Conservation (phyloP, 305 asterid species). For the Stenogyne calaminthoides region DNA sequence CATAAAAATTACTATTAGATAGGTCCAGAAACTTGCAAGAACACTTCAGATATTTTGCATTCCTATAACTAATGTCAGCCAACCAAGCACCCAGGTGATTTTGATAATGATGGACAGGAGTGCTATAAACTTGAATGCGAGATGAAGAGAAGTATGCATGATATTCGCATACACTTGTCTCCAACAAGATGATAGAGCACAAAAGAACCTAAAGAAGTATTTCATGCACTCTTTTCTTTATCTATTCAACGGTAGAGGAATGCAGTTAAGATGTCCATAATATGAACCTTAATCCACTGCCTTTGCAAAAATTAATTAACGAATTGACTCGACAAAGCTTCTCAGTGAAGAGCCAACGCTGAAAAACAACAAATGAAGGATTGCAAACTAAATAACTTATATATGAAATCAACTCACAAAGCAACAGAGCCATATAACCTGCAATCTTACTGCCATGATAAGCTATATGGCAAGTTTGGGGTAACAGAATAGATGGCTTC, state of each 20-base stretch:
- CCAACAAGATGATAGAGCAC: conserved; percentile 2
- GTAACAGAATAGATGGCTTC: background rate
- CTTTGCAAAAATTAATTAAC: conserved; percentile 6
- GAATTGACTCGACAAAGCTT: background rate
- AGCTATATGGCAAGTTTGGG: background rate
- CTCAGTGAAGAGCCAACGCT: background rate
- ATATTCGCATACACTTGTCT: background rate
- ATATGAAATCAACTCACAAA: conserved; percentile 5
- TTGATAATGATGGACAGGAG: background rate
- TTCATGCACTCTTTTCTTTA: conserved; percentile 7
- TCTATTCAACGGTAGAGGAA: background rate
- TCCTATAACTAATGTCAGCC: background rate
- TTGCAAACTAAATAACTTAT: conserved; percentile 3
- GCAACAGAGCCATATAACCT: background rate
- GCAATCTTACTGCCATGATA: background rate
- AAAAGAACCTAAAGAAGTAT: background rate
- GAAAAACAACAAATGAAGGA: conserved; percentile 7
- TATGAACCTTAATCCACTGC: background rate
- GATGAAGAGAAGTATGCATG: conserved; percentile 1
- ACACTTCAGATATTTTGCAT: conserved; percentile 14
- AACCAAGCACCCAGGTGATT: conserved; percentile 3
- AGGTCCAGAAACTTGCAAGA: conserved; percentile 1
- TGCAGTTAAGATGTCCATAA: background rate
- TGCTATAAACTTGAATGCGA: background rate
- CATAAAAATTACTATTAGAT: background rate